Base-by-base conservation (phyloP, 139 green algal species). In the Chlorella sp. region DNA sequence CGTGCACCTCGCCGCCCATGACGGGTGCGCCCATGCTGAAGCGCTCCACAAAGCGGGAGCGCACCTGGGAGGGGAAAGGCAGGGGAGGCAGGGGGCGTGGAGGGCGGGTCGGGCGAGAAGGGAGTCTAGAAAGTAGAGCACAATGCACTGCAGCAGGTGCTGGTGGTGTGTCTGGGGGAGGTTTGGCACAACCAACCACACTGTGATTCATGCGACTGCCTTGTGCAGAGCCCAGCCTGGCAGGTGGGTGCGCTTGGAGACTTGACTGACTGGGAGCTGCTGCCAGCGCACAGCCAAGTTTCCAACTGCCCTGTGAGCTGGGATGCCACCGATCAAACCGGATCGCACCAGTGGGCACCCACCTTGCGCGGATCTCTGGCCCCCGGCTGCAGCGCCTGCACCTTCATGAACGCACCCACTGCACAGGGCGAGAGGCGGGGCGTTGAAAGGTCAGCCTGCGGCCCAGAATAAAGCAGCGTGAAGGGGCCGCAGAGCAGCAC, bases 361-460 rank as follows among this genome's bases (percentile, higher is more conserved):
- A 69, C 84, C 48, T 89, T 89, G 85, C n/a, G 71, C 0, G 57
- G n/a, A n/a, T 89, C 71, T 22, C 21, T 42, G 28, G 40, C 71
- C 0, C 48, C n/a, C 7, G 85, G n/a, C 34, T 85, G 32, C 89
- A 98, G 92, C 2, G 95, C 93, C 90, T 98, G 95, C 66, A 98
- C 96, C 75, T 96, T 97, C 61, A 99, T 95, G 91, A 99, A 99
- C 18, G 98, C 97, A 3, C 98, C 98, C 85, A 99, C 93, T 0
- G 82, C 82, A 85, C 76, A 26, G 21, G 36, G 5, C 48, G 9
- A 9, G 9, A 57, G 48, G 48, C 48, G 48, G 48, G 48, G 48
- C 48, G 5, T 57, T 57, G 48, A 57, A 5, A 57, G 48, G 48
- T 57, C 48, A 57, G 48, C 48, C 5, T 57, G 48, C 7, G 48